Evolutionary conservation across 1,139 yeast species (phyloP).

Genomic region (Meyerozyma sp.): DNA sequence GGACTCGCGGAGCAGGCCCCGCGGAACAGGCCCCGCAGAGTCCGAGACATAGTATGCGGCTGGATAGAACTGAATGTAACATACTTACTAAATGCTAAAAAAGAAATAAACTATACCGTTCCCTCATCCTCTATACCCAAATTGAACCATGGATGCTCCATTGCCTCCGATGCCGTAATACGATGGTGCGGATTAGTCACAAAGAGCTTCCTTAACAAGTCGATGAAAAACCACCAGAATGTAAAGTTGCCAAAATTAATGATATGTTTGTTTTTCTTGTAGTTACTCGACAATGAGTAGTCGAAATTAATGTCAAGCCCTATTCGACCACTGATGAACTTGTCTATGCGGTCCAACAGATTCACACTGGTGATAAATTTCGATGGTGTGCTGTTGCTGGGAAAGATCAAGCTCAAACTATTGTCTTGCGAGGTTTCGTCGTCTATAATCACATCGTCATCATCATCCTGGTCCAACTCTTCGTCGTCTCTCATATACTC

Average conservation of each 20-base stretch:
- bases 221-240: slow-evolving; percentile 75
- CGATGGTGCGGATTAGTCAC: slow-evolving; percentile 61
- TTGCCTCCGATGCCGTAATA: slow-evolving; percentile 62
- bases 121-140: slow-evolving; percentile 76
- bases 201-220: slow-evolving; percentile 55
- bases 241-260: slow-evolving; percentile 50
- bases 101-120: slow-evolving; percentile 19
- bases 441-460: slow-evolving; percentile 26
- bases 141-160: slow-evolving; percentile 74
- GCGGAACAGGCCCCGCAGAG: too few species aligned
- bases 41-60: neutral
- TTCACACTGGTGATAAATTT: slow-evolving; percentile 50
- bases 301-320: slow-evolving; percentile 40
- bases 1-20: too few species aligned
- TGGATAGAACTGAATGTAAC: neutral
- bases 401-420: slow-evolving; percentile 29
- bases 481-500: slow-evolving; percentile 16
- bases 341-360: slow-evolving; percentile 46
- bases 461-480: slow-evolving; percentile 17
- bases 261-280: slow-evolving; percentile 34
- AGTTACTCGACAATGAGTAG: slow-evolving; percentile 36
- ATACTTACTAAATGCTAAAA: neutral
- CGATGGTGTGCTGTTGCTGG: slow-evolving; percentile 33
- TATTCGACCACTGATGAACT: slow-evolving; percentile 34
- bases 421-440: slow-evolving; percentile 21